Percentiles rank a stretch among this genome's conserved stretches.
These are phyloP conservation scores for Arthrobotrys iridis DNA, from an alignment of 2,329 filamentous ascomycete genomes.

Conservation along the genomic window DNA sequence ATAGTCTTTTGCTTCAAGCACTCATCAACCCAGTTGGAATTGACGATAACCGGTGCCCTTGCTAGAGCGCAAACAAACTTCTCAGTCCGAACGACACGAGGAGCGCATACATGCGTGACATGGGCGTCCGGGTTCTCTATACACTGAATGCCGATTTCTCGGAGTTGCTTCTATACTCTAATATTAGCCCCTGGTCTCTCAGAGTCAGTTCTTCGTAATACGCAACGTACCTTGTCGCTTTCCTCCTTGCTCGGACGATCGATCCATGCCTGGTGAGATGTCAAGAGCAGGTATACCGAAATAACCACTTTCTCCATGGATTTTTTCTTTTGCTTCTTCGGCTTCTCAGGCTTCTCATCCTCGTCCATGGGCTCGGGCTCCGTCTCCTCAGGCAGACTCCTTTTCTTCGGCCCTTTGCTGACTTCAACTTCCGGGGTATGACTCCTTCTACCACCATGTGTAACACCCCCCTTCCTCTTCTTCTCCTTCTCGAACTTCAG, in stretches of 20 bases:
- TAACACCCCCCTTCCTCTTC: slow-evolving; percentile 77
- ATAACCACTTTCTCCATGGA: slow-evolving; percentile 65
- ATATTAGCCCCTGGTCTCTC: slow-evolving; percentile 26
- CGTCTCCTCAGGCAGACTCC: slow-evolving; percentile 60
- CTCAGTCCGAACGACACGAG: slow-evolving; percentile 84
- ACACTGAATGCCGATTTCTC: slow-evolving; percentile 82
- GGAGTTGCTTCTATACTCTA: slow-evolving; percentile 74
- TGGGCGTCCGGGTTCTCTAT: slow-evolving; percentile 75
- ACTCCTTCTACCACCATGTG: slow-evolving; percentile 68
- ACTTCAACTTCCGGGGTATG: slow-evolving; percentile 54
- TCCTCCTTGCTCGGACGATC: slow-evolving; percentile 78
- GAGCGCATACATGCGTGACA: slow-evolving; percentile 88
- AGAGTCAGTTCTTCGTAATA: neutral
- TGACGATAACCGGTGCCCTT: slow-evolving; percentile 79
- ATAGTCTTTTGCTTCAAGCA: slow-evolving; percentile 76
- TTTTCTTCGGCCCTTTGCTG: slow-evolving; percentile 60
- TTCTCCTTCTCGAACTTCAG: slow-evolving; percentile 91
- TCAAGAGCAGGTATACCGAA: slow-evolving; percentile 78
- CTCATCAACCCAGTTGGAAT: slow-evolving; percentile 79
- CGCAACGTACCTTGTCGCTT: slow-evolving; percentile 73
- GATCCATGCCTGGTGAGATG: slow-evolving; percentile 85
- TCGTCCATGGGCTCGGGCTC: slow-evolving; percentile 59
- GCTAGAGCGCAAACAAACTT: slow-evolving; percentile 93
- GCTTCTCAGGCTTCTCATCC: slow-evolving; percentile 63
- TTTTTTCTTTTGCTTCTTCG: slow-evolving; percentile 69